Evolutionary conservation across 441 rosid genomes (phyloP).

Genomic region (Arabidopsis lyrata): DNA sequence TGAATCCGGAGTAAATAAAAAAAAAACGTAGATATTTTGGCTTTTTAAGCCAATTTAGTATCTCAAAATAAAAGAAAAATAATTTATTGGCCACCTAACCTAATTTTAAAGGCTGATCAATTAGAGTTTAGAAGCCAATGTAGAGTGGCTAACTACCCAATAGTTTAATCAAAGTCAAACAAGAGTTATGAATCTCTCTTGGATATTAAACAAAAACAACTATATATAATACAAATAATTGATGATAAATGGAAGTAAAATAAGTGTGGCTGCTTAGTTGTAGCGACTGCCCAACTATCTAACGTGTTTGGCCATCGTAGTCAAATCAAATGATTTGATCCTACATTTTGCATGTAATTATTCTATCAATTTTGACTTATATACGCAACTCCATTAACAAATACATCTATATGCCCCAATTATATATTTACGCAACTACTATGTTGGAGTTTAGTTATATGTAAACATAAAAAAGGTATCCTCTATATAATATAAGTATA

Average conservation of each 20-base stretch:
- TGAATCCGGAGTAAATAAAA: background rate
- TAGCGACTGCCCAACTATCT: constrained; percentile 44
- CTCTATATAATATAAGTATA: too few species aligned
- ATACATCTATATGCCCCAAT: too few species aligned
- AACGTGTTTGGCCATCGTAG: constrained; percentile 44
- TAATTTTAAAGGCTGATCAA: constrained; percentile 5
- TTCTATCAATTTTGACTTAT: background rate
- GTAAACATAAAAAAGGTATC: background rate
- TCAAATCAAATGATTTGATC: constrained; percentile 43
- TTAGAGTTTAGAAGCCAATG: constrained; percentile 12
- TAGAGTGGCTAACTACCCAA: constrained; percentile 29
- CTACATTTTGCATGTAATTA: constrained; percentile 1
- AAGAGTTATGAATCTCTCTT: constrained; percentile 4
- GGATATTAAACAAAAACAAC: background rate
- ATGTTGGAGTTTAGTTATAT: background rate
- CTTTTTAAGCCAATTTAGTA: background rate
- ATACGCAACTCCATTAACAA: too few species aligned
- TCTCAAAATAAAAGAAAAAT: background rate
- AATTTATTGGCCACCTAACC: constrained; percentile 13
- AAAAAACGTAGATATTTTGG: background rate
- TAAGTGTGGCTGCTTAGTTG: constrained; percentile 36
- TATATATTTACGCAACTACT: background rate
- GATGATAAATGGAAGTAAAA: constrained; percentile 9
- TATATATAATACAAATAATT: constrained; percentile 13
- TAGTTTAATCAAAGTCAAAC: constrained; percentile 37